phyloP scores from a whole-genome alignment of 148 eudicot species.

The Dysphania ambrosioides region DNA sequence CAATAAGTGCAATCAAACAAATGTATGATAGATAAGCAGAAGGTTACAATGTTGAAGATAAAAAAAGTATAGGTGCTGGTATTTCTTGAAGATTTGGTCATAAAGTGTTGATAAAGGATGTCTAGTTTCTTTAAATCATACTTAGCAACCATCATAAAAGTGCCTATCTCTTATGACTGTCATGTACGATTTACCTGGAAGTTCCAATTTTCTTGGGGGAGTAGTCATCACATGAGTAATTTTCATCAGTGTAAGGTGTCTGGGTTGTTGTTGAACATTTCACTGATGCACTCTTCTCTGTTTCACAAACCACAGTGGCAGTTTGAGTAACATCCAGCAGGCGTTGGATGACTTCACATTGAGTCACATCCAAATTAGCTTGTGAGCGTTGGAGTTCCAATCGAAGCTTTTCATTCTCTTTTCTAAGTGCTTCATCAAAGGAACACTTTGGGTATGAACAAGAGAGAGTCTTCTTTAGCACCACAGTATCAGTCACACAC shows the following conservation, averaged over 20 bases:
- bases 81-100: not conserved
- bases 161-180: not conserved
- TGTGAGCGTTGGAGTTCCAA: slow-evolving; percentile 82
- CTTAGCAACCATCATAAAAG: slow-evolving; percentile 4
- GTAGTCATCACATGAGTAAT: slow-evolving; percentile 35
- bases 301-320: slow-evolving; percentile 49
- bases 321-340: slow-evolving; percentile 80
- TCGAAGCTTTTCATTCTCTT: slow-evolving; percentile 89
- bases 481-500: slow-evolving; percentile 46
- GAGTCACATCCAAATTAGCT: slow-evolving; percentile 64
- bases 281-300: slow-evolving; percentile 42
- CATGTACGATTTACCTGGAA: slow-evolving; percentile 54
- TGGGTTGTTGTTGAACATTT: slow-evolving; percentile 44
- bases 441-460: slow-evolving; percentile 86
- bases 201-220: slow-evolving; percentile 44
- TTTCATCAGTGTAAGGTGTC: slow-evolving; percentile 38
- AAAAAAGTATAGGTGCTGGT: not conserved
- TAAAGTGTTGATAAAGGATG: not conserved
- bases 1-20: not conserved
- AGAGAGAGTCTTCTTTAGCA: slow-evolving; percentile 85
- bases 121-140: not conserved
- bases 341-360: slow-evolving; percentile 88
- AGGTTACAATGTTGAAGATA: not conserved
- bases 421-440: slow-evolving; percentile 65
- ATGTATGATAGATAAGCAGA: not conserved